phyloP scores from a whole-genome alignment of 768 basidiomycete species.

The Xerocomus brunneocitrinus region DNA sequence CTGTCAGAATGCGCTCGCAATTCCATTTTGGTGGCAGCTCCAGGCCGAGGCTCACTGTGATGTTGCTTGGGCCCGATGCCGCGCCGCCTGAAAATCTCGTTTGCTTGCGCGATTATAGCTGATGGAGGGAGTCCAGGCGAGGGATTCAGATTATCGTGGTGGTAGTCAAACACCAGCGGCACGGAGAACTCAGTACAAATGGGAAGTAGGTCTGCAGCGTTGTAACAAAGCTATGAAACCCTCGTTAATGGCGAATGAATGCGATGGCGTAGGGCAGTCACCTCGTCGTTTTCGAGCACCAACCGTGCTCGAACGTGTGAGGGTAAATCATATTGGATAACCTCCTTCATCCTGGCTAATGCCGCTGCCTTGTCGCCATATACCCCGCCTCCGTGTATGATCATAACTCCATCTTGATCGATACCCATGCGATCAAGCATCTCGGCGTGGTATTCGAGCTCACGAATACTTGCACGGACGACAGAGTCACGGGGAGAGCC shows the following conservation, averaged over 20 bases:
- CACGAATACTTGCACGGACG: constrained; percentile 69
- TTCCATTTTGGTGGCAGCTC: constrained; percentile 81
- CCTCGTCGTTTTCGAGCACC: constrained; percentile 95
- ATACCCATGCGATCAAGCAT: constrained; percentile 84
- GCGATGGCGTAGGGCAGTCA: constrained; percentile 18
- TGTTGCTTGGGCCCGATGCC: constrained; percentile 91
- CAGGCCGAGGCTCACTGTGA: constrained; percentile 83
- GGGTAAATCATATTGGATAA: constrained; percentile 55
- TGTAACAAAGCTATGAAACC: constrained; percentile 64
- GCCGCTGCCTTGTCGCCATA: constrained; percentile 78
- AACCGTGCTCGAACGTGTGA: constrained; percentile 64
- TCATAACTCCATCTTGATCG: constrained; percentile 81
- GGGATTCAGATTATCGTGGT: constrained; percentile 72
- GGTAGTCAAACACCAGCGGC: constrained; percentile 73
- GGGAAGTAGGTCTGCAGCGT: constrained; percentile 82
- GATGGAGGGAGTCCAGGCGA: constrained; percentile 52
- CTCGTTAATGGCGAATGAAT: neutral
- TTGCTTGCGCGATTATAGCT: constrained; percentile 69
- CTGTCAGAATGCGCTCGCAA: constrained; percentile 83
- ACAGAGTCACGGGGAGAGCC: constrained; percentile 77
- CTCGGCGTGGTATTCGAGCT: constrained; percentile 82
- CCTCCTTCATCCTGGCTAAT: constrained; percentile 66
- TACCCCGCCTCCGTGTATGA: constrained; percentile 81
- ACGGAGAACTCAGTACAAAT: constrained; percentile 80
- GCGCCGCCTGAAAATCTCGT: constrained; percentile 66